These are phyloP conservation scores for Botrytis deweyae DNA, from an alignment of 2,329 filamentous ascomycete species.

Conservation along the genomic window DNA sequence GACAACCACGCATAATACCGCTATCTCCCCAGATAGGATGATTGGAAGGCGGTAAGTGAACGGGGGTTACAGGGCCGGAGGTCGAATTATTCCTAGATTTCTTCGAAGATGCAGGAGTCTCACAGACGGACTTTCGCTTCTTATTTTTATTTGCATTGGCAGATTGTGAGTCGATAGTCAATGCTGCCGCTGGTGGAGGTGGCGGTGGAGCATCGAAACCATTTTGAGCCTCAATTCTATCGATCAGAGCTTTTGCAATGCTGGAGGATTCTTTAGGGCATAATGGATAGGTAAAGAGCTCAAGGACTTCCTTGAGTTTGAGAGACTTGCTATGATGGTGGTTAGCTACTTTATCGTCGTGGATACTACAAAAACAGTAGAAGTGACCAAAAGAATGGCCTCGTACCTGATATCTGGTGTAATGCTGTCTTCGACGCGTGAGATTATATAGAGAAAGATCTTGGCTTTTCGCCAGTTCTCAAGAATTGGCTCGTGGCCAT, in stretches of 20 bases:
- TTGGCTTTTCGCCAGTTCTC: neutral
- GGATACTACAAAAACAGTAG: rapidly evolving
- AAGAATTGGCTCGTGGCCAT: too few species aligned
- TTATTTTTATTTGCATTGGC: neutral
- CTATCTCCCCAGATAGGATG: neutral
- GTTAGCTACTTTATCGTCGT: neutral
- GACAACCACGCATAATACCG: too few species aligned
- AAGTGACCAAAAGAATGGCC: neutral
- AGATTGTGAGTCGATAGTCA: neutral
- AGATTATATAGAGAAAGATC: neutral
- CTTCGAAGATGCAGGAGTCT: neutral
- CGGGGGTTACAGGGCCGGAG: too few species aligned
- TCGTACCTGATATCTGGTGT: neutral
- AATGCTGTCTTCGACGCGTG: neutral
- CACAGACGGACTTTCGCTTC: neutral
- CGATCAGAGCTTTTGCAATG: neutral
- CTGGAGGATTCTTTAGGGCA: neutral
- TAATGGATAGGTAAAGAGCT: neutral
- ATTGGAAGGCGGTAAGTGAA: too few species aligned
- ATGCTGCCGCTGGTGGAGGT: neutral
- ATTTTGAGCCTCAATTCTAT: neutral
- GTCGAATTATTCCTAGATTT: neutral
- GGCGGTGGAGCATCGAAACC: neutral
- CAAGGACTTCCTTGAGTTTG: neutral
- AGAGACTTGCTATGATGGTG: neutral